Percentiles rank a stretch among this genome's conserved stretches.
Evolutionary conservation across 306 rosid genomes (phyloP).

Genomic region (Pyrus communis): DNA sequence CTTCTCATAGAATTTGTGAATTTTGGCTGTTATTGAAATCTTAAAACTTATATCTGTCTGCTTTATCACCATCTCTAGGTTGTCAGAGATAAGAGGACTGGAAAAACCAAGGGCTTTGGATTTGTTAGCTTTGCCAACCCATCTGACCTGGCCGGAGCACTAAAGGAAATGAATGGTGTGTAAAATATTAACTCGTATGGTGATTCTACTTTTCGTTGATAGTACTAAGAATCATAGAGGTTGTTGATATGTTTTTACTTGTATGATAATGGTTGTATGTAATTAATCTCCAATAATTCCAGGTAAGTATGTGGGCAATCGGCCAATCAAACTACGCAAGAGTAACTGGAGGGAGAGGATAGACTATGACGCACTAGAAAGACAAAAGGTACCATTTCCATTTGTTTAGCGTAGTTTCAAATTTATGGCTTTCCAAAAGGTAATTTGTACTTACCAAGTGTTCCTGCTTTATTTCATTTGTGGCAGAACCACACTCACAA

Average conservation of each 20-base stretch:
- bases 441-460: background rate
- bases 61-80: conserved; percentile 41
- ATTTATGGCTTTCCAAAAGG: background rate
- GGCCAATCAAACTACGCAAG: conserved; percentile 89
- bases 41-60: conserved; percentile 2
- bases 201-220: background rate
- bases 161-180: conserved; percentile 93
- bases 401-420: background rate
- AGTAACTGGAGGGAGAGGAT: conserved; percentile 98
- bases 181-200: background rate
- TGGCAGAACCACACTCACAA: conserved; percentile 57
- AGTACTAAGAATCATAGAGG: background rate
- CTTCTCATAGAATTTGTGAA: background rate
- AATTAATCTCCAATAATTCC: conserved; percentile 2
- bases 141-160: conserved; percentile 76
- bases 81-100: conserved; percentile 93
- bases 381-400: conserved; percentile 55
- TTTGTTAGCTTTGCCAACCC: conserved; percentile 93
- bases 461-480: background rate
- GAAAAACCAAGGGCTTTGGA: conserved; percentile 96
- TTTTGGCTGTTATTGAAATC: background rate
- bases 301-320: conserved; percentile 95
- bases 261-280: background rate
- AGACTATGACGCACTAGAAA: conserved; percentile 60
- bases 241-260: background rate